Evolutionary conservation across 139 green algal genomes (phyloP), one percentile per base, ranked within the genome.

Genomic region (Chlamydomonas urium): DNA sequence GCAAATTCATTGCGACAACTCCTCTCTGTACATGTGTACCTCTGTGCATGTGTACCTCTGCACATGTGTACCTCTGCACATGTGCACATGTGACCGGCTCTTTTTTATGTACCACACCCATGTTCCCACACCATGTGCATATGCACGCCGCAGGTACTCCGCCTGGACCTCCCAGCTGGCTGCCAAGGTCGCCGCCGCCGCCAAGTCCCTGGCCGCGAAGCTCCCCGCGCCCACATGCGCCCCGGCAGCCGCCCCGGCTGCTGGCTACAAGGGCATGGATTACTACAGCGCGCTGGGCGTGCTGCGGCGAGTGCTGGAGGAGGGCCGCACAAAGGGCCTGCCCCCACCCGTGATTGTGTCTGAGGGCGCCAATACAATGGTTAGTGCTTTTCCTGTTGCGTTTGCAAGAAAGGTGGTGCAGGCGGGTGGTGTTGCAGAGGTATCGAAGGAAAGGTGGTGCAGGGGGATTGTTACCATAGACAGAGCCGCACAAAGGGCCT

Each of bases 311-410:
- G 79, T 71, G n/a, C 50, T 90, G 21, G 31, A n/a, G 32, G 26
- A n/a, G n/a, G n/a, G n/a, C n/a, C 67, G 21, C 23, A 38, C 24
- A 10, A 4, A 4, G 63, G 63, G 17, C 71, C 72, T 4, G 73
- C 75, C 0, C 85, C 89, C 4, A 48, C n/a, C n/a, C n/a, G n/a
- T 94, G 0, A 77, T 93, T 24, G 74, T 88, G 28, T 73, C 80
- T 23, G 89, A 93, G 69, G 90, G 90, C 14, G 90, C 90, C 47
- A 96, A 96, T 78, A 96, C 90, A 4, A 96, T 96, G 60, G 60
- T 67, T 6, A 38, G 60, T n/a, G n/a, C n/a, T n/a, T n/a, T n/a
- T n/a, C n/a, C n/a, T n/a, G n/a, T n/a, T n/a, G n/a, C n/a, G n/a
- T n/a, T n/a, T n/a, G n/a, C n/a, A n/a, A n/a, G n/a, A n/a, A n/a